Conservation (phyloP, 2,329 filamentous ascomycete species). For the Diplocarpon rosae region DNA sequence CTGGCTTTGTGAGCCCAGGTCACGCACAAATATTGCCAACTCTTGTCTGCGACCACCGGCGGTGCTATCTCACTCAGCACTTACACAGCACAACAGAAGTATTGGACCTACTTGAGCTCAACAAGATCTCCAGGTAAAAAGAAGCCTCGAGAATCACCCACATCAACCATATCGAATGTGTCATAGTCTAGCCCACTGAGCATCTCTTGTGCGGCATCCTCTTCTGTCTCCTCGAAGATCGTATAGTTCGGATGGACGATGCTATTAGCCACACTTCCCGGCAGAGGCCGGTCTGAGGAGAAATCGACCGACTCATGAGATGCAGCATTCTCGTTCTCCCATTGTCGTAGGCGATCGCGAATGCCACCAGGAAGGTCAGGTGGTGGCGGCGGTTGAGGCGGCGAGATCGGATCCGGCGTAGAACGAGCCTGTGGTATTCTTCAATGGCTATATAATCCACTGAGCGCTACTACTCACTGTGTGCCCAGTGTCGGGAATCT, state of each 20-base stretch:
- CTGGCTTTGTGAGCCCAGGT: conserved; percentile 31
- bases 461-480: conserved; percentile 1
- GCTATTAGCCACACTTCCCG: conserved; percentile 8
- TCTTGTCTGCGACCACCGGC: conserved; percentile 18
- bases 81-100: neutral
- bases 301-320: neutral
- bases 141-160: conserved; percentile 23
- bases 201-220: conserved; percentile 20
- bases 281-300: neutral
- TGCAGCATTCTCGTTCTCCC: conserved; percentile 32
- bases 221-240: conserved; percentile 10
- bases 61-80: conserved; percentile 13
- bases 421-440: neutral
- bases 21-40: conserved; percentile 38
- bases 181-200: conserved; percentile 26
- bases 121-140: conserved; percentile 27
- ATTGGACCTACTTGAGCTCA: conserved; percentile 21
- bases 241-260: conserved; percentile 3
- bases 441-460: neutral
- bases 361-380: conserved; percentile 16
- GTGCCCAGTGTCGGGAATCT: conserved; percentile 2
- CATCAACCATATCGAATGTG: conserved; percentile 38
- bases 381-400: neutral
- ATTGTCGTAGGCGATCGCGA: conserved; percentile 29
- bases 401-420: neutral